Conservation (phyloP, 1,139 yeast species). For the Diutina mesorugosa region DNA sequence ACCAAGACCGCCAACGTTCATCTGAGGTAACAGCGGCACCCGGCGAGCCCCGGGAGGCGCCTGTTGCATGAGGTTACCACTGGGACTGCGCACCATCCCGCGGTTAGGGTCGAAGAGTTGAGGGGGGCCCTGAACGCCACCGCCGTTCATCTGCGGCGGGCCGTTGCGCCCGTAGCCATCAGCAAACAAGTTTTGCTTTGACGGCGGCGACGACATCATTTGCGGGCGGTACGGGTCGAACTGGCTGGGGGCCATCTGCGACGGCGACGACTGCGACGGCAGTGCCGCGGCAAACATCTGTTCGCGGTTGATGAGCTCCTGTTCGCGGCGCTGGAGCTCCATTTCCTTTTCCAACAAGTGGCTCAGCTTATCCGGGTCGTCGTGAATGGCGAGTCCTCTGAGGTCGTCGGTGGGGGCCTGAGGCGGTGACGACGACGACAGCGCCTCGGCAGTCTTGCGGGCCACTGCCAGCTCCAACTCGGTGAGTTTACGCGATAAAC, state of each 20-base stretch:
- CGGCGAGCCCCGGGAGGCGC: not conserved
- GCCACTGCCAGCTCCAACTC: not conserved
- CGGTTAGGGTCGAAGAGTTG: not conserved
- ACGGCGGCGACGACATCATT: not conserved
- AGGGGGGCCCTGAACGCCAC: not conserved
- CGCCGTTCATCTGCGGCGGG: not conserved
- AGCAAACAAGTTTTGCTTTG: not conserved
- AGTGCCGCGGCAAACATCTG: not conserved
- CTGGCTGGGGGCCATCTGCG: not conserved
- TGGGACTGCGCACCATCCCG: constrained; percentile 4
- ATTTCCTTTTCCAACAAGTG: constrained; percentile 16
- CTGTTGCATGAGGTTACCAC: constrained; percentile 3
- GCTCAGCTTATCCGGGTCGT: not conserved
- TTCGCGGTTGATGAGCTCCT: constrained; percentile 29
- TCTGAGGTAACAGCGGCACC: constrained; percentile 2
- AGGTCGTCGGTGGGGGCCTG: not conserved
- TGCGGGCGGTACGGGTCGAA: not conserved
- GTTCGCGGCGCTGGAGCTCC: constrained; percentile 32
- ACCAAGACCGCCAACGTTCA: not conserved
- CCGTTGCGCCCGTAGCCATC: not conserved
- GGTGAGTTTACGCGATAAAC: not conserved
- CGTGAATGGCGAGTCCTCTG: not conserved
- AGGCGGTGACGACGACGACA: not conserved
- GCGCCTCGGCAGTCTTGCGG: not conserved
- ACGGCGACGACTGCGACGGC: not conserved